Evolutionary conservation across 148 eudicot genomes (phyloP).

Genomic region (Arbutus unedo): DNA sequence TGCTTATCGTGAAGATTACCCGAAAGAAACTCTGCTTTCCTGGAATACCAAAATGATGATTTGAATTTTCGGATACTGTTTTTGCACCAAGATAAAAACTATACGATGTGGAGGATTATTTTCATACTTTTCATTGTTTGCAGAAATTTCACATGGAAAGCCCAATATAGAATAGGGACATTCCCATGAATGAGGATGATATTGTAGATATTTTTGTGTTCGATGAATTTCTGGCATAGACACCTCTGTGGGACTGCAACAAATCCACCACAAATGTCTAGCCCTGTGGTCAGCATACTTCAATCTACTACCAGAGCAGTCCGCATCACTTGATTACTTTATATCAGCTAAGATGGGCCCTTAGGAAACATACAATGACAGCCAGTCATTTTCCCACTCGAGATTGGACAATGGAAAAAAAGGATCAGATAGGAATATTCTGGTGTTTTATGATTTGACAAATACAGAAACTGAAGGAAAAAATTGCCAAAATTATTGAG

Average conservation of each 20-base stretch:
- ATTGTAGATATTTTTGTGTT: conserved; percentile 3
- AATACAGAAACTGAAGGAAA: not conserved
- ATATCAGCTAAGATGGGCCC: not conserved
- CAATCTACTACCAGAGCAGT: not conserved
- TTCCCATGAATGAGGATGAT: not conserved
- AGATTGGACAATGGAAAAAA: not conserved
- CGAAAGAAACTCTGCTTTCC: not conserved
- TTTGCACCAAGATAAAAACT: not conserved
- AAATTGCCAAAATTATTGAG: no score
- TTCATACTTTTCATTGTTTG: not conserved
- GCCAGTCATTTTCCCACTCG: conserved; percentile 17
- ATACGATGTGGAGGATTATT: not conserved
- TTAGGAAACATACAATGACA: not conserved
- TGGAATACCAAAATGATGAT: not conserved
- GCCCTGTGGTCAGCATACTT: not conserved
- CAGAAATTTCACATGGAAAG: not conserved
- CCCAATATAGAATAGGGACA: not conserved
- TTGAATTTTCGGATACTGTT: not conserved
- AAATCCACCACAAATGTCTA: not conserved
- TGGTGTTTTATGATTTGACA: not conserved
- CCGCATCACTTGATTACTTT: not conserved
- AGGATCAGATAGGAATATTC: conserved; percentile 17
- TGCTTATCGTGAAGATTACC: not conserved
- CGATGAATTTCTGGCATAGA: not conserved
- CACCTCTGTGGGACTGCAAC: not conserved